These are phyloP conservation scores for Nakazawaea pomicola DNA, from an alignment of 805 yeast genomes.

Conservation along the genomic window DNA sequence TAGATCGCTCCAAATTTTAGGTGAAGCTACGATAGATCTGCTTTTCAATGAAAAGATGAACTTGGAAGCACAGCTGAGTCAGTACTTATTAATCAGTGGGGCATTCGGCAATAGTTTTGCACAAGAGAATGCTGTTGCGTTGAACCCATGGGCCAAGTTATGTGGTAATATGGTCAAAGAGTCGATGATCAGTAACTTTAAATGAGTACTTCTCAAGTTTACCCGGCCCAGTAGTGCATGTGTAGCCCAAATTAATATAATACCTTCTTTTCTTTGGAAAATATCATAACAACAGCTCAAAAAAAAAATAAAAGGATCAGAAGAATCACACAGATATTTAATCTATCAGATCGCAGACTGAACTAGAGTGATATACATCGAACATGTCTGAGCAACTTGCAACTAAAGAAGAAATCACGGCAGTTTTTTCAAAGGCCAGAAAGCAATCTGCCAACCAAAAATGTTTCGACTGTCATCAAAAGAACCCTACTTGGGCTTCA, in stretches of 20 bases:
- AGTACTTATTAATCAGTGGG: constrained; percentile 4
- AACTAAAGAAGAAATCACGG: constrained; percentile 61
- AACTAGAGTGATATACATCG: background rate
- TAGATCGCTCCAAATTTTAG: background rate
- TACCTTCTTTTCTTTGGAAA: background rate
- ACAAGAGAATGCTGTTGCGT: background rate
- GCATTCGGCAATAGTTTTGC: constrained; percentile 2
- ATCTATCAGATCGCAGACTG: background rate
- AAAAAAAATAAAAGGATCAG: background rate
- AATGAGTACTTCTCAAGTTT: background rate
- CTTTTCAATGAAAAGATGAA: background rate
- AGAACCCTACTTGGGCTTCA: constrained; percentile 98
- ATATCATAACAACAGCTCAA: background rate
- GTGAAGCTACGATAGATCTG: background rate
- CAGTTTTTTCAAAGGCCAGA: constrained; percentile 58
- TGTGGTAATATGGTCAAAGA: constrained; percentile 10
- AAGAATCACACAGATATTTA: background rate
- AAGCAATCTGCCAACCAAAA: constrained; percentile 66
- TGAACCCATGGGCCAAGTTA: constrained; percentile 8
- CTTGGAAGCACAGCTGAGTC: constrained; percentile 4
- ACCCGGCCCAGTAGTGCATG: constrained; percentile 2
- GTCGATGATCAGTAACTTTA: background rate
- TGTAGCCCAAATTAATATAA: background rate
- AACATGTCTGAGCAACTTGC: constrained; percentile 48
- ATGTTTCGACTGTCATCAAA: constrained; percentile 92